Evolutionary conservation across 108 stramenopile species (phyloP).

Genomic region (Chaetoceros muelleri): DNA sequence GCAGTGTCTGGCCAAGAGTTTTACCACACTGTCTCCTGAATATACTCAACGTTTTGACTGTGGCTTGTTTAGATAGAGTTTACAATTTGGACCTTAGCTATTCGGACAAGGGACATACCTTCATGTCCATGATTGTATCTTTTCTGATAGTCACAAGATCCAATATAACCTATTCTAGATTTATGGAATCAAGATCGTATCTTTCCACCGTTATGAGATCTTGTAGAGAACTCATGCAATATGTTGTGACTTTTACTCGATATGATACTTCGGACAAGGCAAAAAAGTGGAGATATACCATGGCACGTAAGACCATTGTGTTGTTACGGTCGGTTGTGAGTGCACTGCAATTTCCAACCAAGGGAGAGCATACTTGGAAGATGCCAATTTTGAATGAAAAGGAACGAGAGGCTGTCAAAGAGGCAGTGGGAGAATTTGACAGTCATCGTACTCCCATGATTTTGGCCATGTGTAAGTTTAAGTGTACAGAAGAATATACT

Average conservation of each 20-base stretch:
- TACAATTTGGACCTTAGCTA: not conserved
- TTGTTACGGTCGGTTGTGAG: constrained; percentile 21
- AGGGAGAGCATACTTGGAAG: constrained; percentile 18
- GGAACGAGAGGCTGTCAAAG: not conserved
- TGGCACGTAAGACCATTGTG: constrained; percentile 25
- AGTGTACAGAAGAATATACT: not conserved
- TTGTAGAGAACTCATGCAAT: constrained; percentile 15
- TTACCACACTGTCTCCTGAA: constrained; percentile 42
- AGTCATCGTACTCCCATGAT: not conserved
- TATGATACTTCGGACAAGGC: constrained; percentile 6
- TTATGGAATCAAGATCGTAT: constrained; percentile 10
- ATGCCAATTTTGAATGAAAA: constrained; percentile 24
- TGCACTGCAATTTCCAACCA: constrained; percentile 16
- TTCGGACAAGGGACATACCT: constrained; percentile 14
- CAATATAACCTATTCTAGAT: constrained; percentile 15
- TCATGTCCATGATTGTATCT: constrained; percentile 15
- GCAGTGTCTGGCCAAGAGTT: constrained; percentile 17
- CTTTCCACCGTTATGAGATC: constrained; percentile 6
- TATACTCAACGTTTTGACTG: not conserved
- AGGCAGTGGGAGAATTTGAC: constrained; percentile 1
- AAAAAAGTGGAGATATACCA: constrained; percentile 34
- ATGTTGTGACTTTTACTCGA: constrained; percentile 8
- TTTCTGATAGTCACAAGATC: constrained; percentile 17
- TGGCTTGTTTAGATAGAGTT: not conserved
- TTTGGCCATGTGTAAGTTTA: not conserved